These are phyloP conservation scores for Gentiana macrophylla DNA, from an alignment of 257 asterid genomes.

Conservation along the genomic window DNA sequence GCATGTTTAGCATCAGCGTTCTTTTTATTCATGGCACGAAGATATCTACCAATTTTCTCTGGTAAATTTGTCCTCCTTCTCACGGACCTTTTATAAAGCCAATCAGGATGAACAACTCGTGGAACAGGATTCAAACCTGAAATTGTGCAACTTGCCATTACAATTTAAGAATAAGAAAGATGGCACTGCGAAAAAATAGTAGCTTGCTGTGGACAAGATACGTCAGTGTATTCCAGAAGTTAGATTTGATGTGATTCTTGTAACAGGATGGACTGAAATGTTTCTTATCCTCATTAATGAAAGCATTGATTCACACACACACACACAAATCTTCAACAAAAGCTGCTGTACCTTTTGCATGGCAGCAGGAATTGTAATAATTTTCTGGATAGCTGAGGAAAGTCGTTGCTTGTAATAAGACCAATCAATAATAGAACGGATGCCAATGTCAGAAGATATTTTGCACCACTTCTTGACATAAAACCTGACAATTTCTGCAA, in stretches of 20 bases:
- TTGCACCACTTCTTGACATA: constrained; percentile 96
- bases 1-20: constrained; percentile 25
- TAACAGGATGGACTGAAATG: no score
- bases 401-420: constrained; percentile 94
- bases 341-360: constrained; percentile 77
- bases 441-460: constrained; percentile 83
- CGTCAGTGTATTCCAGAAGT: no score
- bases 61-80: constrained; percentile 94
- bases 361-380: constrained; percentile 94
- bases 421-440: constrained; percentile 97
- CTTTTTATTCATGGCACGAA: constrained; percentile 42
- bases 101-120: constrained; percentile 98
- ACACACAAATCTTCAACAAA: background rate
- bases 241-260: no score
- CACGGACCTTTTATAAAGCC: constrained; percentile 98
- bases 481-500: constrained; percentile 73
- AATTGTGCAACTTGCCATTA: constrained; percentile 23
- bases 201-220: no score
- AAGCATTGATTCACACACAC: no score
- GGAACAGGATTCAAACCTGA: constrained; percentile 98
- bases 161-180: constrained; percentile 2
- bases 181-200: background rate
- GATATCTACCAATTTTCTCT: constrained; percentile 75
- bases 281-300: no score
- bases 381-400: constrained; percentile 88